Conservation (phyloP, 257 asterid species). For the Solanum lycopersicoides region DNA sequence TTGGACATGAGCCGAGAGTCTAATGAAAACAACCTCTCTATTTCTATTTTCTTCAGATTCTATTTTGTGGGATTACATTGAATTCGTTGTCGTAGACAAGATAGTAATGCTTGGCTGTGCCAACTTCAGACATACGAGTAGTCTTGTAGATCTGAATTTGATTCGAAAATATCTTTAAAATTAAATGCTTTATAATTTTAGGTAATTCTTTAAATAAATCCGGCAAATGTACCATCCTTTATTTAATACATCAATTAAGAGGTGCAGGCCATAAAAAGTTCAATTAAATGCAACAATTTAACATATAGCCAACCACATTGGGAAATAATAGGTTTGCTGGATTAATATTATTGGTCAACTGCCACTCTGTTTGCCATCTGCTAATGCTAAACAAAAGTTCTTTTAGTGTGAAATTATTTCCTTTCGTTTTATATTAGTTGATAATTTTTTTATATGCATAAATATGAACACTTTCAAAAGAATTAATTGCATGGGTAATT, state of each 20-base stretch:
- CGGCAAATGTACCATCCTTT: background rate
- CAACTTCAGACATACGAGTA: background rate
- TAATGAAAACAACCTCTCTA: too few species aligned
- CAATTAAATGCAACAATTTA: background rate
- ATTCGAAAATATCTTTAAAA: background rate
- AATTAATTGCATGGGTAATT: too few species aligned
- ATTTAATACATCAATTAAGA: background rate
- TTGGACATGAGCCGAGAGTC: too few species aligned
- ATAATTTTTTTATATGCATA: too few species aligned
- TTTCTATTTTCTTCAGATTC: too few species aligned
- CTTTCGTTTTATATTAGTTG: too few species aligned
- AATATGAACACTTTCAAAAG: too few species aligned
- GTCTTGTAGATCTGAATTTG: background rate
- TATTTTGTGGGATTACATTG: too few species aligned
- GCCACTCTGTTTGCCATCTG: background rate
- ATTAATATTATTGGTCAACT: background rate
- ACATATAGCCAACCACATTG: background rate
- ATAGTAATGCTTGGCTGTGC: background rate
- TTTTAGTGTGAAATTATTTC: too few species aligned
- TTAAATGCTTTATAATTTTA: background rate
- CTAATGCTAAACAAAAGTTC: background rate
- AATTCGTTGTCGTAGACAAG: background rate
- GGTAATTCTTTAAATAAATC: background rate
- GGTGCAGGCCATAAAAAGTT: background rate
- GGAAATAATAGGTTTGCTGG: background rate